Percentiles rank a stretch among this genome's conserved stretches.
phyloP scores from a whole-genome alignment of 345 rosid genomes.

The Cardamine resedifolia region DNA sequence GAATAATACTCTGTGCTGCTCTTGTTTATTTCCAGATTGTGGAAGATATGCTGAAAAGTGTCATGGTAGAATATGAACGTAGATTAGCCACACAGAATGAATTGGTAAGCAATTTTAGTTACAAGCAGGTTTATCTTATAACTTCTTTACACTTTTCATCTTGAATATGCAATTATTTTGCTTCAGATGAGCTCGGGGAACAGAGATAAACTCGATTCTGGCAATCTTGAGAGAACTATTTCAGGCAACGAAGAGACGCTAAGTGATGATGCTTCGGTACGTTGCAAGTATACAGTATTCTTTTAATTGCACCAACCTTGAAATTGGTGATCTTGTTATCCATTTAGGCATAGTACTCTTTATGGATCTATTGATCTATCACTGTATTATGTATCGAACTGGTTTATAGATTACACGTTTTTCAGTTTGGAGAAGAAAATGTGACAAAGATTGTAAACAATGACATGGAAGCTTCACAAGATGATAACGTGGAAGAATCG shows the following conservation, averaged over 20 bases:
- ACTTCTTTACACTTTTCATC: not conserved
- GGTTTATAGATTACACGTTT: constrained; percentile 12
- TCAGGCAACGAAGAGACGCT: constrained; percentile 14
- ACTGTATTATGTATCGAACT: not conserved
- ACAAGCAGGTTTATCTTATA: not conserved
- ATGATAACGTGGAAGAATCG: not conserved
- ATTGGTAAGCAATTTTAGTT: constrained; percentile 47
- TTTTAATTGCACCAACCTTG: not conserved
- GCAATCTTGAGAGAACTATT: constrained; percentile 14
- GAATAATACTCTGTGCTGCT: constrained; percentile 8
- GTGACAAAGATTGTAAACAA: constrained; percentile 21
- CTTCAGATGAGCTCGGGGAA: constrained; percentile 1
- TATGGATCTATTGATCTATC: not conserved
- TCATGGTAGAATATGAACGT: constrained; percentile 74
- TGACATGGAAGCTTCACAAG: constrained; percentile 20
- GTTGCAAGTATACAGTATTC: not conserved
- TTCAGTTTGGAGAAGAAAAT: constrained; percentile 43
- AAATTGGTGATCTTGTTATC: not conserved
- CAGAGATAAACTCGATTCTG: constrained; percentile 11
- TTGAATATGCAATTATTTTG: constrained; percentile 5
- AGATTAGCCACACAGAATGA: constrained; percentile 59
- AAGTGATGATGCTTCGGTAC: constrained; percentile 32
- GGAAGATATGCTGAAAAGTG: constrained; percentile 77
- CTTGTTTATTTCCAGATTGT: constrained; percentile 53
- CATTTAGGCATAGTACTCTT: constrained; percentile 5